Conservation (phyloP, 2,329 filamentous ascomycete genomes). For the Ophiostoma ips region DNA sequence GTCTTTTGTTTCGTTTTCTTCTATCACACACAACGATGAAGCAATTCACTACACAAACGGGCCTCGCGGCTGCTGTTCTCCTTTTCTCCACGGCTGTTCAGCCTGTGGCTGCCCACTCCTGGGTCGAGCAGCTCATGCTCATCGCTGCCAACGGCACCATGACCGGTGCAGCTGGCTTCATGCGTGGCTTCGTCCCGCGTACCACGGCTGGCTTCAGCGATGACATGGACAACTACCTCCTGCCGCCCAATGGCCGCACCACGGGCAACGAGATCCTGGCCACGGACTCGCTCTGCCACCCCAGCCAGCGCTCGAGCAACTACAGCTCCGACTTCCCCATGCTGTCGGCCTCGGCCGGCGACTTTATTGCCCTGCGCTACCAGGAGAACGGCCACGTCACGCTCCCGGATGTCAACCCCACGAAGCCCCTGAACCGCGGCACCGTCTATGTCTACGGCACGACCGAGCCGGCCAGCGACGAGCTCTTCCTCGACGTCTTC, state of each 20-base stretch:
- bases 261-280: conserved; percentile 33
- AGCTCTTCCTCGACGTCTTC: conserved; percentile 50
- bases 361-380: conserved; percentile 52
- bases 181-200: conserved; percentile 55
- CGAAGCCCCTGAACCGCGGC: conserved; percentile 52
- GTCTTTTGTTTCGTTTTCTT: not conserved
- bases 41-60: not conserved
- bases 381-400: conserved; percentile 68
- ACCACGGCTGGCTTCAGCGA: conserved; percentile 42
- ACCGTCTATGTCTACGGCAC: conserved; percentile 68
- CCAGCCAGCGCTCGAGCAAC: conserved; percentile 41
- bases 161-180: conserved; percentile 54
- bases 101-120: conserved; percentile 49
- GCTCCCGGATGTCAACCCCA: conserved; percentile 36
- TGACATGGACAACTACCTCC: conserved; percentile 43
- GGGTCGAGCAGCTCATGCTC: conserved; percentile 64
- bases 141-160: conserved; percentile 64
- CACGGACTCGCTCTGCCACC: conserved; percentile 48
- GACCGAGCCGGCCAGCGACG: conserved; percentile 35
- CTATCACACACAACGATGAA: conserved; percentile 7
- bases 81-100: conserved; percentile 6
- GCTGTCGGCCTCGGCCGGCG: conserved; percentile 46
- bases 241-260: conserved; percentile 39
- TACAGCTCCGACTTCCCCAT: conserved; percentile 46
- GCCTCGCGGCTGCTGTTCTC: not conserved